Percentiles rank a stretch among this genome's conserved stretches.
phyloP scores from a whole-genome alignment of 78 protist genomes.

The Cavenderia fasciculata region DNA sequence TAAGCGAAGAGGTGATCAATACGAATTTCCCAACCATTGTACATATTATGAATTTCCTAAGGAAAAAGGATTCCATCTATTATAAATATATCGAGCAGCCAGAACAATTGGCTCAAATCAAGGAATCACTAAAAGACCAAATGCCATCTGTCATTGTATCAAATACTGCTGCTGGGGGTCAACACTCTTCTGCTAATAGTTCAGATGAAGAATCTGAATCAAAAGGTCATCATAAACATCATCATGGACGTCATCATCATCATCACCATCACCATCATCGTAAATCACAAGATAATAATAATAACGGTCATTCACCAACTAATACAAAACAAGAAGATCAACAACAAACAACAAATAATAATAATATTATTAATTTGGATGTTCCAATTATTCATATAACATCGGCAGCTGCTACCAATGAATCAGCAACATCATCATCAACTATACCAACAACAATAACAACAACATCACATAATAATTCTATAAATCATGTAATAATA shows the following conservation, averaged over 20 bases:
- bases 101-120: conserved; percentile 8
- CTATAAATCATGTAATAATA: no score
- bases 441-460: conserved; percentile 8
- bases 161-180: no score
- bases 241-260: background rate
- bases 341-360: no score
- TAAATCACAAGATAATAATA: background rate
- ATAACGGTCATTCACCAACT: background rate
- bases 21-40: conserved; percentile 7
- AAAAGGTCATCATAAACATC: no score
- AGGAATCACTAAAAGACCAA: conserved; percentile 24
- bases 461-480: no score
- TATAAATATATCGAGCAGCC: conserved; percentile 44
- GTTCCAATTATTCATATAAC: no score
- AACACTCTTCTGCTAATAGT: no score
- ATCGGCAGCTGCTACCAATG: no score
- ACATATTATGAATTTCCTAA: conserved; percentile 24
- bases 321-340: background rate
- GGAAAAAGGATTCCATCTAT: conserved; percentile 44
- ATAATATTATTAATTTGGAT: no score
- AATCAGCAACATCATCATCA: background rate
- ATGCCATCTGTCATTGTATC: conserved; percentile 32
- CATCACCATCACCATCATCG: background rate
- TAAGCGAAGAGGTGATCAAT: background rate
- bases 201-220: no score